Evolutionary conservation across 2,329 filamentous ascomycete genomes (phyloP), one percentile per base, ranked within the genome.

Genomic region (Anisogramma anomala): DNA sequence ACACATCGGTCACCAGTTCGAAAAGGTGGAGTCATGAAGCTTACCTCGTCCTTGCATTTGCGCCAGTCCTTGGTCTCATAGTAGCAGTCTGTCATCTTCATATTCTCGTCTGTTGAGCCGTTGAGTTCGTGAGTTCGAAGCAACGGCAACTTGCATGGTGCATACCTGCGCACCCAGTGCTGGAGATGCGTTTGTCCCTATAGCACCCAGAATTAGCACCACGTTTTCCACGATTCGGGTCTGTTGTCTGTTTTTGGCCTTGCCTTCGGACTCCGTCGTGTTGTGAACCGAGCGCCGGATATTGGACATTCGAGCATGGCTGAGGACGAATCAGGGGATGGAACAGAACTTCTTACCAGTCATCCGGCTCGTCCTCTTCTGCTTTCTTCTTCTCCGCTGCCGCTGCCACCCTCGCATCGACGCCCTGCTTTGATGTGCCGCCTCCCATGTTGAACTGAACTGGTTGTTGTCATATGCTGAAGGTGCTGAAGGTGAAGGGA

Each of bases 161-260:
- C 66, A 57, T 65, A 94, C 89, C 80, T 62, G 87, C 77, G 57
- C 89, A 96, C 44, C 89, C 91, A 3, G 89, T 96, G 68, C 86
- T 94, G 68, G 86, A 94, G 62, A 96, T 96, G 58, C 91, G 75
- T 73, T 94, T 89, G 68, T 96, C 88, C 89, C 89, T 96, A 58
- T 45, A 52, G 25, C 7, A 45, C 27, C 11, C 3, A 32, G 8
- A 26, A 14, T 27, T 15, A n/a, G 8, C 18, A 22, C 18, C 14
- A 32, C 11, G 11, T 14, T 15, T n/a, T 30, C 7, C 7, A 14
- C 27, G 13, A 27, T 27, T 13, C n/a, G n/a, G n/a, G n/a, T n/a
- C n/a, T n/a, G n/a, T n/a, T n/a, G n/a, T n/a, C n/a, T n/a, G n/a
- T n/a, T n/a, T n/a, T n/a, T n/a, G n/a, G n/a, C n/a, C n/a, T n/a